Conservation (phyloP, 306 rosid genomes). For the Dryas alaskensis region DNA sequence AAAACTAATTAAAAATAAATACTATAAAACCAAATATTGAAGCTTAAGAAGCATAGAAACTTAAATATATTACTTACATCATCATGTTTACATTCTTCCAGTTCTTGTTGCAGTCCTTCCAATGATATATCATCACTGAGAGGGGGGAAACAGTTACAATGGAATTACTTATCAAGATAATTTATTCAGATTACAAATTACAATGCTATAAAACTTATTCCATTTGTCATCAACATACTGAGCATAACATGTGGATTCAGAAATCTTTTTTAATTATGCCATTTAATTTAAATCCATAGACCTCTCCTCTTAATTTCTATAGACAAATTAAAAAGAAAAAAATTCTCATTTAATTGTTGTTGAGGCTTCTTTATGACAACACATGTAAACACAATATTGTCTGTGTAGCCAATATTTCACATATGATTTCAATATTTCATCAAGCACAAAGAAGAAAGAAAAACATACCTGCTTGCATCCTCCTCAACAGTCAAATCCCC, state of each 20-base stretch:
- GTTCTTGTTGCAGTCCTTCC: constrained; percentile 91
- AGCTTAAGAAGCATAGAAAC: constrained; percentile 3
- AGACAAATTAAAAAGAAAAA: neutral
- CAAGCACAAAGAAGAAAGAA: neutral
- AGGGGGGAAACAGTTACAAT: neutral
- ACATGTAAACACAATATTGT: neutral
- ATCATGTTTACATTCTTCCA: constrained; percentile 82
- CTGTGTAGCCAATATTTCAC: neutral
- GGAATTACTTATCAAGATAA: constrained; percentile 3
- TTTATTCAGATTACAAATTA: neutral
- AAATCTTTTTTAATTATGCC: neutral
- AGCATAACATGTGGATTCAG: neutral
- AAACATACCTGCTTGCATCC: constrained; percentile 58
- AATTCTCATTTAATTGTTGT: neutral
- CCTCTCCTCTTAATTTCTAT: neutral
- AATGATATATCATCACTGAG: constrained; percentile 73
- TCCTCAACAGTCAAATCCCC: constrained; percentile 80
- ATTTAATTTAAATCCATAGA: neutral
- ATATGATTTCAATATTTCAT: too few species aligned
- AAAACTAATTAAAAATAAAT: neutral
- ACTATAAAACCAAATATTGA: neutral
- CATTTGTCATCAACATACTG: neutral
- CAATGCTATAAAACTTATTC: neutral
- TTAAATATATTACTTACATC: constrained; percentile 48
- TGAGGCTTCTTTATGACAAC: neutral